Conservation (phyloP, 306 rosid species). For the Trifolium subterraneum region DNA sequence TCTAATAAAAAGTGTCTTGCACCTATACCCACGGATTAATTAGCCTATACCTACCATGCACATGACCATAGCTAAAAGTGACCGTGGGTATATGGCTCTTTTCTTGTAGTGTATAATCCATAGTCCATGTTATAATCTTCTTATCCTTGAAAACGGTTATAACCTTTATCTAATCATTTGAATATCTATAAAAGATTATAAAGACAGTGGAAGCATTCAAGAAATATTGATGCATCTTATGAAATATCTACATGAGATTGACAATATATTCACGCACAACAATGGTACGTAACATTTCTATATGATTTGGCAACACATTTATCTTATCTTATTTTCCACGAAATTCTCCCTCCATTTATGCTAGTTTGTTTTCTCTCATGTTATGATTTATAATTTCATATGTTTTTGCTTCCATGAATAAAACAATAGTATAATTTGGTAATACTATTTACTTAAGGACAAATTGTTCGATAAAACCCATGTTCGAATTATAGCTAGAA, state of each 20-base stretch:
- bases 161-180: constrained; percentile 8
- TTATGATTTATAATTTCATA: background rate
- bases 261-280: constrained; percentile 6
- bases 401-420: background rate
- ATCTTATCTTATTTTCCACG: background rate
- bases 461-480: too few relatives aligned
- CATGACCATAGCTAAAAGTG: too few relatives aligned
- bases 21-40: too few relatives aligned
- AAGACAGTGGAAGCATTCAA: constrained; percentile 32
- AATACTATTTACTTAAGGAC: background rate
- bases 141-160: too few relatives aligned
- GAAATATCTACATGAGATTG: background rate
- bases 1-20: too few relatives aligned
- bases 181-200: constrained; percentile 6
- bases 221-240: background rate
- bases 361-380: background rate
- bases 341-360: too few relatives aligned
- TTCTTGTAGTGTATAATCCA: too few relatives aligned
- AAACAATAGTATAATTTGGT: background rate
- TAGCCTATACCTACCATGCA: too few relatives aligned
- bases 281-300: background rate
- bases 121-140: too few relatives aligned
- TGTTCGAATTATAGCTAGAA: background rate
- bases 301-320: background rate
- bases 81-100: too few relatives aligned